Evolutionary conservation across 148 eudicot genomes (phyloP).

Genomic region (Rhododendron molle): DNA sequence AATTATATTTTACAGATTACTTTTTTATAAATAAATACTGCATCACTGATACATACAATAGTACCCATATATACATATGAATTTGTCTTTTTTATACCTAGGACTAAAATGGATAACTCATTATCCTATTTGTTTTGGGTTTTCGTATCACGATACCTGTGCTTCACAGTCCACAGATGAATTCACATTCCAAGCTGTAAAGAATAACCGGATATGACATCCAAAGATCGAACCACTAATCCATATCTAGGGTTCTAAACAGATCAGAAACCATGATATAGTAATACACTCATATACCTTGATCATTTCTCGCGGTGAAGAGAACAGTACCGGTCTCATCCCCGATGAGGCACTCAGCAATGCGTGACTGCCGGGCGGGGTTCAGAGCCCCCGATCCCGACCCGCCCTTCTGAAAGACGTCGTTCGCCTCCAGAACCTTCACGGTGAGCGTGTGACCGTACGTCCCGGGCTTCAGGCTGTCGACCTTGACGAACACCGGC

Average conservation of each 20-base stretch:
- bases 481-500: slow-evolving; percentile 42
- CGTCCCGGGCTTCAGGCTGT: slow-evolving; percentile 38
- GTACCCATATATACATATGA: no score
- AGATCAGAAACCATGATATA: not conserved
- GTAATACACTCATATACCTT: slow-evolving; percentile 23
- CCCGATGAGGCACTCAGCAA: slow-evolving; percentile 46
- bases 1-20: not conserved
- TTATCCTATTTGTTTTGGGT: not conserved
- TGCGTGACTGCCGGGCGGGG: slow-evolving; percentile 29
- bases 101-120: not conserved
- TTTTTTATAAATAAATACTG: no score
- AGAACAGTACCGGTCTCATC: slow-evolving; percentile 43
- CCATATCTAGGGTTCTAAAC: not conserved
- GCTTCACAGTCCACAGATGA: no score
- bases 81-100: not conserved
- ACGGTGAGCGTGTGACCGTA: slow-evolving; percentile 34
- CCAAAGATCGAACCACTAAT: not conserved
- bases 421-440: slow-evolving; percentile 30
- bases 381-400: slow-evolving; percentile 15
- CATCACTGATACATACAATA: no score
- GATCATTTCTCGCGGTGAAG: slow-evolving; percentile 55
- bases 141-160: not conserved
- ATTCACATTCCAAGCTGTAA: not conserved
- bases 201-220: not conserved
- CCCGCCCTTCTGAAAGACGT: slow-evolving; percentile 31